Base-by-base conservation (phyloP, 768 basidiomycete species). In the Naganishia vaughanmartiniae region DNA sequence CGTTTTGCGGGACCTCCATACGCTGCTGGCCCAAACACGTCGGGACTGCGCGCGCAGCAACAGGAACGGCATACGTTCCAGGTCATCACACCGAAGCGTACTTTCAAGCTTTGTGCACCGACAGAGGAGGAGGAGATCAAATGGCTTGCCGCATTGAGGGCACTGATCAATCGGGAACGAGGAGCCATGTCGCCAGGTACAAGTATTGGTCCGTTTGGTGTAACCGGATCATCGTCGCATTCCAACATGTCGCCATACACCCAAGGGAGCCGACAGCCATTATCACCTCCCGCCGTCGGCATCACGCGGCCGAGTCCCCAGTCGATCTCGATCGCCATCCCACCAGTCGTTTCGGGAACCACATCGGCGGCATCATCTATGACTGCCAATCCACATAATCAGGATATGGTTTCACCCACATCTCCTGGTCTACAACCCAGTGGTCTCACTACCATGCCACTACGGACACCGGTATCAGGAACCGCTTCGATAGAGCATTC, bases 71-170 rank as follows among this genome's bases (percentile, higher is more conserved):
- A 85, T 78, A 91, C 91, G 65, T 98, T 99, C 87, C 93, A 96
- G 83, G 89, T 98, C 67, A 89, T 98, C 74, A 96, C 93, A 45
- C 93, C 95, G 66, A 93, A 95, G 81, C 87, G 92, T 71, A 90
- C 91, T 21, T 83, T 93, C 70, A 81, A 95, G 66, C 84, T 98
- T 30, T 96, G 93, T 76, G 96, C 96, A 9, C 95, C 96, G 19
- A 89, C 86, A 70, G 96, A 99, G 81, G 96, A 97, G 76, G 95
- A 98, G 75, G 96, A 98, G 83, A 94, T 98, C 80, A 91, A 90
- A 81, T 99, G 96, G 96, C 84, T 99, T 56, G 93, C 93, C 63
- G 93, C 95, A 12, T 87, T 98, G 46, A 89, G 93, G 63, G 93
- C 93, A 71, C 85, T 99, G 78, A 89, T 98, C 73, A 78, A 77